These are phyloP conservation scores for Leccinum variicolor DNA, from an alignment of 768 basidiomycete species.

Conservation along the genomic window DNA sequence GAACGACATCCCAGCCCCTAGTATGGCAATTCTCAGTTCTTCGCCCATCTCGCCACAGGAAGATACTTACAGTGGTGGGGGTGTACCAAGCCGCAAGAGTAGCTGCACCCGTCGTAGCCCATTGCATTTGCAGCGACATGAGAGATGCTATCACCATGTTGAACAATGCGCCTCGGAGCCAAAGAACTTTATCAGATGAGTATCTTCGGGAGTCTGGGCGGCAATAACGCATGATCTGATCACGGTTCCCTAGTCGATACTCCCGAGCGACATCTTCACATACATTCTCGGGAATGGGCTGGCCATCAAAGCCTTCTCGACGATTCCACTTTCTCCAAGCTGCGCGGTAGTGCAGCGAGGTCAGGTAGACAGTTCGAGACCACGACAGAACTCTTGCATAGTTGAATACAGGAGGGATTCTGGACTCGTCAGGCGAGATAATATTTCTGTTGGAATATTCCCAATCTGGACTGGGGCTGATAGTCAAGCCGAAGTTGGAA, in stretches of 20 bases:
- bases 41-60: not conserved
- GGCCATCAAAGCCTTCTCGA: conserved; percentile 1
- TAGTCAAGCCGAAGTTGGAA: conserved; percentile 16
- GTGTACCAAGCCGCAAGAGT: conserved; percentile 12
- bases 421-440: conserved; percentile 18
- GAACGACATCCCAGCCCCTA: conserved; percentile 36
- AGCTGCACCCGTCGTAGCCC: conserved; percentile 24
- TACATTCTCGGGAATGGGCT: not conserved
- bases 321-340: conserved; percentile 8
- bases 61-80: conserved; percentile 25
- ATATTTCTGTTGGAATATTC: not conserved
- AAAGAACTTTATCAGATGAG: not conserved
- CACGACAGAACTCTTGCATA: conserved; percentile 25
- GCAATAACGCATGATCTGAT: conserved; percentile 20
- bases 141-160: conserved; percentile 30
- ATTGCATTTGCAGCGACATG: conserved; percentile 31
- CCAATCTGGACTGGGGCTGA: conserved; percentile 8
- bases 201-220: not conserved
- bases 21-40: not conserved
- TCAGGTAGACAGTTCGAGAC: conserved; percentile 14
- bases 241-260: conserved; percentile 17
- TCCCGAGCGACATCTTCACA: not conserved
- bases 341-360: conserved; percentile 15
- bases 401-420: conserved; percentile 15
- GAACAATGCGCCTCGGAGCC: conserved; percentile 20